phyloP scores from a whole-genome alignment of 148 eudicot genomes.

The Silene uniflora region DNA sequence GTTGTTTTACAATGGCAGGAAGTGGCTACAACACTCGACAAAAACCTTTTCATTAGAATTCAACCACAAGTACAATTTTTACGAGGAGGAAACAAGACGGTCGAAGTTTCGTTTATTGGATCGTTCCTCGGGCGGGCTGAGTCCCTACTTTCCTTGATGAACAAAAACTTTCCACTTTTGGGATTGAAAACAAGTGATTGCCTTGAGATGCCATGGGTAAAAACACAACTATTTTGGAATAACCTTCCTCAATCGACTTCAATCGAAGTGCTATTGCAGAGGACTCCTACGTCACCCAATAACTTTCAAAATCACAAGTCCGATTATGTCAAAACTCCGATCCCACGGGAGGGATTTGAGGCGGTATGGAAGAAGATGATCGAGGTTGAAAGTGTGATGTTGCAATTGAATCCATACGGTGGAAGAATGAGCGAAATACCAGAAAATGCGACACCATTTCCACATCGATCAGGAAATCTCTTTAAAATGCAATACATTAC shows the following conservation, averaged over 20 bases:
- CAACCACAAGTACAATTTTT: conserved; percentile 19
- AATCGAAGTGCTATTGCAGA: conserved; percentile 20
- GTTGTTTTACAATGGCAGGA: conserved; percentile 29
- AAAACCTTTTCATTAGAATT: conserved; percentile 23
- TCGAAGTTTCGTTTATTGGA: conserved; percentile 25
- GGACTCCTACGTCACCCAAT: conserved; percentile 17
- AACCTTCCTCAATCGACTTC: neutral
- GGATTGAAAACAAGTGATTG: conserved; percentile 17
- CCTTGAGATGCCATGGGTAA: conserved; percentile 16
- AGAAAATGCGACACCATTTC: conserved; percentile 30
- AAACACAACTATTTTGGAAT: conserved; percentile 23
- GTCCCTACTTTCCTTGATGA: conserved; percentile 5
- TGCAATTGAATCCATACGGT: conserved; percentile 39
- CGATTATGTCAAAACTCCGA: conserved; percentile 29
- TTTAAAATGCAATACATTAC: conserved; percentile 31
- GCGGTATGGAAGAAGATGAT: conserved; percentile 33
- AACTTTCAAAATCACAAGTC: conserved; percentile 27
- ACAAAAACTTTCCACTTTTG: conserved; percentile 15
- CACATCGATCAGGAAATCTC: conserved; percentile 34
- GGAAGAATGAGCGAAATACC: conserved; percentile 38
- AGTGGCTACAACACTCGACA: conserved; percentile 19
- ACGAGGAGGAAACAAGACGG: conserved; percentile 11
- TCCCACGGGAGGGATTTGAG: conserved; percentile 27
- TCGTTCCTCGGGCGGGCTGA: conserved; percentile 9
- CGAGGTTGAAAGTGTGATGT: conserved; percentile 6